A percentile compares a stretch with the other conserved stretches of the same genome.
phyloP scores from a whole-genome alignment of 768 basidiomycete genomes.

The Mycena sanguinolenta region DNA sequence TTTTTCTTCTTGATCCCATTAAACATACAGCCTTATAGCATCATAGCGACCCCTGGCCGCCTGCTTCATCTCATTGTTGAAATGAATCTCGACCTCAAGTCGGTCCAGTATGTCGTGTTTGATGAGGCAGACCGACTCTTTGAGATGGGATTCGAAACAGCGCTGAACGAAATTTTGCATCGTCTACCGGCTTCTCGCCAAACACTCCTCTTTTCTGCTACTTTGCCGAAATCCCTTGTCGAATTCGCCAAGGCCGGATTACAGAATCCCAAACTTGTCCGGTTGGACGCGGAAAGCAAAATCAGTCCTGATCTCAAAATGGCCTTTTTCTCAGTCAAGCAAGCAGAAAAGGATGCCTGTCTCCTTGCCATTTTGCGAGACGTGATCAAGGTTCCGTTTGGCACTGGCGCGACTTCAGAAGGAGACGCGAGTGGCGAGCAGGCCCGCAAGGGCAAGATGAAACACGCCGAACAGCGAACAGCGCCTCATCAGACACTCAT shows the following conservation, averaged over 20 bases:
- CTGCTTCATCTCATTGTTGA: conserved; percentile 96
- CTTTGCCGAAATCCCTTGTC: conserved; percentile 93
- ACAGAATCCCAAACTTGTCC: conserved; percentile 92
- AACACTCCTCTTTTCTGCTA: conserved; percentile 96
- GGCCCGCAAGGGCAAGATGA: conserved; percentile 64
- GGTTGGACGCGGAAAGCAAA: conserved; percentile 96
- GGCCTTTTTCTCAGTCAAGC: conserved; percentile 94
- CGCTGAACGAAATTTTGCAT: conserved; percentile 91
- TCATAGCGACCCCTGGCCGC: conserved; percentile 98
- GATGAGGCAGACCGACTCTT: conserved; percentile 99
- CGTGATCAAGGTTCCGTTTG: conserved; percentile 85
- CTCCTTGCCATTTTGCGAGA: conserved; percentile 87
- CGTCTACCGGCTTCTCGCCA: conserved; percentile 90
- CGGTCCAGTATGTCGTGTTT: conserved; percentile 92
- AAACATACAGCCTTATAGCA: conserved; percentile 60
- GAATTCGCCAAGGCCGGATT: conserved; percentile 99
- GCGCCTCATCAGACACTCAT: conserved; percentile 93
- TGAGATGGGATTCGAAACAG: conserved; percentile 96
- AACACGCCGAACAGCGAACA: conserved; percentile 63
- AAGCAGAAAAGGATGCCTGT: conserved; percentile 94
- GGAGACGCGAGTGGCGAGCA: conserved; percentile 48
- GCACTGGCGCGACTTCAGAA: conserved; percentile 48
- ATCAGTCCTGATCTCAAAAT: conserved; percentile 94
- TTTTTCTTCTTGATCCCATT: conserved; percentile 19
- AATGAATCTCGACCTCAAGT: conserved; percentile 93